Base-by-base conservation (phyloP, 805 yeast genomes). In the Saccharomyces jurei region DNA sequence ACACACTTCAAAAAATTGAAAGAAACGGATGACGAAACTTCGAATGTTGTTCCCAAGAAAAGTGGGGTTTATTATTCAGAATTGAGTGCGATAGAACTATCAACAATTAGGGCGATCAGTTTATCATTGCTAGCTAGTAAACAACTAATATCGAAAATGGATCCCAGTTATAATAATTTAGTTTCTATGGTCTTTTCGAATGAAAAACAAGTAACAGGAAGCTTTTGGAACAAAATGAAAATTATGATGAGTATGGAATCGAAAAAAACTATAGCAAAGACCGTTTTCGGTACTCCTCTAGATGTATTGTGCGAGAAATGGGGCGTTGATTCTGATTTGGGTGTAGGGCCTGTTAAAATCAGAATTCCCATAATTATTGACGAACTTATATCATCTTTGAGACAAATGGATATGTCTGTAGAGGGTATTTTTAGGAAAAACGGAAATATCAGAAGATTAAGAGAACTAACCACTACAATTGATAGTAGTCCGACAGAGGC, bases 401-500 rank as follows among this genome's bases (percentile, higher is more conserved):
- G 88, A 52, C 92, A 86, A 56, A 89, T 88, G 77, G 98, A 94
- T 71, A 82, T 92, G 86, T 88, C 97, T 2, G 90, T 84, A 30
- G 99, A 94, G 70, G 99, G 99, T 56, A 86, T 94, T 4, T 94
- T 94, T 78, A 81, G 99, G 63, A 86, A 91, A 66, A 94, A 94
- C 67, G 99, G 99, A 64, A 94, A 94, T 67, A 91, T 94, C 65
- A 83, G 90, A 62, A 79, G 87, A 48, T 74, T 92, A 51, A 81
- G 86, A 61, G 87, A 84, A 60, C 72, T 91, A 55, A 80, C 89
- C 0, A 89, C 82, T 52, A 78, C 75, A 50, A 85, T 92, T 59
- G 94, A 94, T 70, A 74, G 78, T 48, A 77, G 80, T 60, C 96
- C 97, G 1, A 78, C 82, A 25, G 80, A 76, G 54, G 78, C 84